phyloP scores from a whole-genome alignment of 1,284 basidiomycete genomes.

The Vanrija sp. region DNA sequence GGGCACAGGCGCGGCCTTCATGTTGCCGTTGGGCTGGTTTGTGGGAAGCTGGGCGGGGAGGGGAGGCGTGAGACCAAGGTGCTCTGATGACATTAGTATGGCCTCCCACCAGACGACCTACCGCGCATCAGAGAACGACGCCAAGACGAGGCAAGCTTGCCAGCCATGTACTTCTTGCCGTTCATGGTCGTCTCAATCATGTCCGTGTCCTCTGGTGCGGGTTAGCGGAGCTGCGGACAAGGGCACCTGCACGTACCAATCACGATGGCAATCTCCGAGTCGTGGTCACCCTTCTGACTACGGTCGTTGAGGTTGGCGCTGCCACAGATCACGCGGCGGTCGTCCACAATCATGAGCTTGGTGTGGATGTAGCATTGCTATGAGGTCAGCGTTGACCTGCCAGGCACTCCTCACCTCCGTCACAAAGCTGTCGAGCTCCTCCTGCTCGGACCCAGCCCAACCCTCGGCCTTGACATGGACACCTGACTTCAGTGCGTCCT shows the following conservation, averaged over 20 bases:
- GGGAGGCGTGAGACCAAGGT: constrained; percentile 62
- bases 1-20: constrained; percentile 70
- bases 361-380: constrained; percentile 47
- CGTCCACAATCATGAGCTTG: constrained; percentile 86
- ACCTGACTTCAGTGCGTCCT: constrained; percentile 66
- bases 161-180: constrained; percentile 56
- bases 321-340: constrained; percentile 67
- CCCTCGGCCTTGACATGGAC: constrained; percentile 63
- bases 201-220: constrained; percentile 62
- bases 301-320: constrained; percentile 62
- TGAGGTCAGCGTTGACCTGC: not conserved
- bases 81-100: constrained; percentile 57
- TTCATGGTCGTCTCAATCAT: constrained; percentile 73
- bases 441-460: constrained; percentile 76
- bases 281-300: constrained; percentile 68
- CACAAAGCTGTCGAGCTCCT: constrained; percentile 74
- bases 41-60: constrained; percentile 51
- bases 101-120: constrained; percentile 11
- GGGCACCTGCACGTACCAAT: constrained; percentile 52
- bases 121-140: constrained; percentile 44
- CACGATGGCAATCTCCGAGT: constrained; percentile 86
- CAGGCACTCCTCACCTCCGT: constrained; percentile 63
- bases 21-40: constrained; percentile 56
- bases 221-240: not conserved
- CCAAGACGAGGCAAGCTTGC: constrained; percentile 38